Base-by-base conservation (phyloP, 495 filamentous ascomycete species). In the Podospora comata region DNA sequence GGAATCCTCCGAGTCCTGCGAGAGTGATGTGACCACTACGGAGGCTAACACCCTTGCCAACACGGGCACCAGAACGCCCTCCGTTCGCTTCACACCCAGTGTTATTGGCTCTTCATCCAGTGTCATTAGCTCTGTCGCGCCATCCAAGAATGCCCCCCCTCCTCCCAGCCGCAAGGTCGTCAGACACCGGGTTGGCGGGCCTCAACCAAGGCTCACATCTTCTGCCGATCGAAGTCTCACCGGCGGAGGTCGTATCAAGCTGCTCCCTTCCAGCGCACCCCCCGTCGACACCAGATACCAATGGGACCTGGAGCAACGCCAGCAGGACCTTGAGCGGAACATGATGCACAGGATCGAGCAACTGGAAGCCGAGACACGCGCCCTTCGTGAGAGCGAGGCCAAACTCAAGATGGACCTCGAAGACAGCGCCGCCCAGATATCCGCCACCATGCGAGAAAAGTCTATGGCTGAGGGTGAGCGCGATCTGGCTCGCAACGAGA, bases 281-380 rank as follows among this genome's bases (percentile, higher is more conserved):
- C 48, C 60, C 5, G 57, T 71, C 19, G 71, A 68, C 64, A 57
- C 23, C 23, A 60, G 53, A 23, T 65, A 71, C 60, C 67, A 56
- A 30, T 66, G 70, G 53, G 74, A 76, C 56, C 65, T 61, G 9
- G 72, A 70, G 32, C 67, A 67, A 39, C 62, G 20, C 55, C 68
- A 72, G 27, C 65, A 70, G 63, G 63, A 73, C n/a, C 57, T 72
- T 66, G 78, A 81, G 64, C 71, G 78, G 11, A 71, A 70, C 66
- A 73, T 83, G 61, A 34, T 72, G 44, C 68, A 75, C 62, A 80
- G 77, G 75, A 70, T 83, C 53, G 79, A 82, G 68, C 77, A 76
- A 62, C 75, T 82, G 16, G 78, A 82, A 71, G 74, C 74, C 66
- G 80, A 83, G 68, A 71, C 76, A 23, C 71, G 76, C 19, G 73